Conservation (phyloP, 106 monocot species). For the Dioscorea alata region DNA sequence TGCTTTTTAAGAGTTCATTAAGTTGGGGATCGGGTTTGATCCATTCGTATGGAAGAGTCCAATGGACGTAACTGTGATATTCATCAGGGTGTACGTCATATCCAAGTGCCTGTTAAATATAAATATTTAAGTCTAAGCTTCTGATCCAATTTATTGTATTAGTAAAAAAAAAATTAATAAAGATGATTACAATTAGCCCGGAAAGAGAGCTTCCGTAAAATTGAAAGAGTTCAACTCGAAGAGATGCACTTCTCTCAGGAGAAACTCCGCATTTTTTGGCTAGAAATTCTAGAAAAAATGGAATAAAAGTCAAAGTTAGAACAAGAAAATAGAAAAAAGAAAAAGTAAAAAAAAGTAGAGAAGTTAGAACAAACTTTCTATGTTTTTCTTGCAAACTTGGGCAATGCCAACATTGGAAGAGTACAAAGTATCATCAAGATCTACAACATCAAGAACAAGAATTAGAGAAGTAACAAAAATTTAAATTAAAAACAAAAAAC, state of each 20-base stretch:
- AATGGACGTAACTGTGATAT: constrained; percentile 90
- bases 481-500: too few relatives aligned
- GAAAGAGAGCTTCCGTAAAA: constrained; percentile 70
- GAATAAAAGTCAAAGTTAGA: neutral
- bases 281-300: constrained; percentile 38
- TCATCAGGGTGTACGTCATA: constrained; percentile 81
- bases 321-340: too few relatives aligned
- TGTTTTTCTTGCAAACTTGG: constrained; percentile 50
- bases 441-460: constrained; percentile 18
- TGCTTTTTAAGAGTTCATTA: constrained; percentile 44
- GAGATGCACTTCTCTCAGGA: constrained; percentile 32
- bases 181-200: constrained; percentile 46
- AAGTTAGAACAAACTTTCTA: constrained; percentile 48
- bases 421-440: constrained; percentile 90
- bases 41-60: constrained; percentile 70
- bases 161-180: neutral
- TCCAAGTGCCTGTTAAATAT: constrained; percentile 48
- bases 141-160: too few relatives aligned
- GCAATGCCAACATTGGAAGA: constrained; percentile 47
- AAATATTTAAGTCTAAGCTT: neutral
- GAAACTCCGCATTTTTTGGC: constrained; percentile 34
- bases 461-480: neutral
- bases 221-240: constrained; percentile 75
- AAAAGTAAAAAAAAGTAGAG: neutral
- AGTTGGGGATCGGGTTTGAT: constrained; percentile 61